phyloP scores from a whole-genome alignment of 805 yeast species.

The Yarrowia phangngaensis region DNA sequence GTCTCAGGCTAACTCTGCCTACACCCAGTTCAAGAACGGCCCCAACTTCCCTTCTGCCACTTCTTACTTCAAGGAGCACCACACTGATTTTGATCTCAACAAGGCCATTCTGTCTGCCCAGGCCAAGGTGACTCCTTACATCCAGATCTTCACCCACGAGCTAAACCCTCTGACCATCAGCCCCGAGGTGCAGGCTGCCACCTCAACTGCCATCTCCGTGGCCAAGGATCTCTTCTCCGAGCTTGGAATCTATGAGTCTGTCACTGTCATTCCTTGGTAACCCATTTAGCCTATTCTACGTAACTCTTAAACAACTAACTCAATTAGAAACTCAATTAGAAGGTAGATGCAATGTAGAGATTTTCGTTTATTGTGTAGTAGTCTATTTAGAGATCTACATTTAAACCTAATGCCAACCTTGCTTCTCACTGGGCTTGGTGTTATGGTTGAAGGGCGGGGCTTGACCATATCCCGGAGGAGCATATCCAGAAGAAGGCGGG shows the following conservation, averaged over 20 bases:
- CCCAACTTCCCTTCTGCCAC: slow-evolving; percentile 32
- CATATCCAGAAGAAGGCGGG: too few species aligned
- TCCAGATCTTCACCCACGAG: slow-evolving; percentile 24
- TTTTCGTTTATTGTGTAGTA: too few species aligned
- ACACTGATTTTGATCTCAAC: slow-evolving; percentile 33
- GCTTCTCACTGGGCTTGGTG: slow-evolving; percentile 22
- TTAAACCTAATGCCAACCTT: slow-evolving; percentile 26
- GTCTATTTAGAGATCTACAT: too few species aligned
- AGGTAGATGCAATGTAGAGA: too few species aligned
- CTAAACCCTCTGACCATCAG: slow-evolving; percentile 28
- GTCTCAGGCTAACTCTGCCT: slow-evolving; percentile 29
- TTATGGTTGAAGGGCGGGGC: slow-evolving; percentile 4
- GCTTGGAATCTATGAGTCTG: slow-evolving; percentile 27
- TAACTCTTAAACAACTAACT: too few species aligned
- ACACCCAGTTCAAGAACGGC: slow-evolving; percentile 28
- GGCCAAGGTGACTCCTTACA: slow-evolving; percentile 11
- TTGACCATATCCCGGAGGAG: slow-evolving; percentile 3
- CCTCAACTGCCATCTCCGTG: slow-evolving; percentile 28
- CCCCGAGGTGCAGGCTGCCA: slow-evolving; percentile 27
- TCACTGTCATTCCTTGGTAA: slow-evolving; percentile 26
- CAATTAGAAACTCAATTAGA: too few species aligned
- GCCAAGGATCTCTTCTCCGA: slow-evolving; percentile 31
- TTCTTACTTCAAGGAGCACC: slow-evolving; percentile 30
- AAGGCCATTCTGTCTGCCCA: slow-evolving; percentile 31
- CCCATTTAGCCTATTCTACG: too few species aligned